Evolutionary conservation across 2,329 filamentous ascomycete species (phyloP).

Genomic region (Ophiostoma populinum): DNA sequence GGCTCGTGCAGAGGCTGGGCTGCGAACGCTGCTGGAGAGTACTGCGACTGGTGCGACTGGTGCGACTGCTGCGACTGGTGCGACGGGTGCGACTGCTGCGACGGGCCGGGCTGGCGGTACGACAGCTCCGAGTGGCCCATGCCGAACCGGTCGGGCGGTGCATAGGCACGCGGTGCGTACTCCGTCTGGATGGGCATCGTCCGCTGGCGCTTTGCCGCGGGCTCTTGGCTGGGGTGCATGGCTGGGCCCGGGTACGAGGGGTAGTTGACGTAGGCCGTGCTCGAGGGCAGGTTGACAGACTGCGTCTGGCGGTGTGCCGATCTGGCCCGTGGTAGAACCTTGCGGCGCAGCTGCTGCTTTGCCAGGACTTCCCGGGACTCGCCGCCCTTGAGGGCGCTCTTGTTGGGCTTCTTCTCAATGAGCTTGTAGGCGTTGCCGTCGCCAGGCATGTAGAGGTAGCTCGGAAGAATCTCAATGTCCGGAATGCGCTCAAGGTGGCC

Average conservation of each 20-base stretch:
- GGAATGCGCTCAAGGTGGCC: slow-evolving; percentile 29
- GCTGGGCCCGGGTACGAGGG: not conserved
- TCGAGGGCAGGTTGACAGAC: not conserved
- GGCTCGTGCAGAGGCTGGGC: not conserved
- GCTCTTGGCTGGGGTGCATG: slow-evolving; percentile 1
- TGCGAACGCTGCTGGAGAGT: no score
- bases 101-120: not conserved
- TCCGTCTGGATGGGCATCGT: no score
- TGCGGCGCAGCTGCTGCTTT: no score
- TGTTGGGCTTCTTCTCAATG: slow-evolving; percentile 7
- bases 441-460: no score
- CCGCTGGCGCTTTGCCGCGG: slow-evolving; percentile 11
- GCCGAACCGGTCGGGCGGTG: no score
- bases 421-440: slow-evolving; percentile 10
- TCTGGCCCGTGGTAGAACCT: not conserved
- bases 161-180: no score
- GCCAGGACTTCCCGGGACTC: no score
- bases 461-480: slow-evolving; percentile 41
- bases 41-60: not conserved
- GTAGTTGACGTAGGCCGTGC: slow-evolving; percentile 8
- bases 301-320: slow-evolving; percentile 16
- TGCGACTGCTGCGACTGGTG: not conserved
- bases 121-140: not conserved
- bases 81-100: not conserved
- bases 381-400: slow-evolving; percentile 7